Evolutionary conservation across 2,329 filamentous ascomycete species (phyloP), one percentile per base, ranked within the genome.

Genomic region (Colletotrichum destructivum): DNA sequence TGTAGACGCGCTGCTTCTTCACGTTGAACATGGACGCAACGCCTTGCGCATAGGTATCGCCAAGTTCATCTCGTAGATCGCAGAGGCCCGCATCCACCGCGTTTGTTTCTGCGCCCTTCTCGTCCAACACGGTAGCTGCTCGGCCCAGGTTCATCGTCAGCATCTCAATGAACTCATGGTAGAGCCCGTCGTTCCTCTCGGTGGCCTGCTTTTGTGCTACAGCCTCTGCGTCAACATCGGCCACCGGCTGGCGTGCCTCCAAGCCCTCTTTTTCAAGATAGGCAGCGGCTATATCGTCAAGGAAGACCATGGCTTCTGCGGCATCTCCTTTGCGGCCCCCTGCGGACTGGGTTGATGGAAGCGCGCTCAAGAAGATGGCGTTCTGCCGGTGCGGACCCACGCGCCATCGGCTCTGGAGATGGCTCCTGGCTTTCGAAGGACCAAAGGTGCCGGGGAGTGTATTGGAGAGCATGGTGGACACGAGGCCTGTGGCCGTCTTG

Each of bases 381-480:
- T 98, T 96, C 81, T 98, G 96, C 78, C 96, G 90, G 38, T 96
- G 96, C 31, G 92, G 81, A 3, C 88, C 94, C 69, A 98, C 87
- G 66, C 96, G 96, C 95, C 96, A 99, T 82, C 94, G 90, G 16
- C 93, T 94, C 84, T 98, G 95, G 52, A 98, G 86, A 80, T 98
- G 96, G 84, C 98, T 98, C 78, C 96, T 90, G 54, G 96, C 93
- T 12, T 94, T 89, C 79, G 96, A 98, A 82, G 98, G 98, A 82
- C 98, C 98, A 90, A 98, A 98, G 73, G 96, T 96, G 85, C 96
- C 96, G 60, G 96, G 96, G 96, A 99, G 98, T 86, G 98, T 99
- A 31, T 96, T 98, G 1, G 96, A 98, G 56, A 98, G 96, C 81
- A 98, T 87, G 76, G 95, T 92, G 63, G 96, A 42, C 4, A 42